Conservation (phyloP, 805 yeast species). For the Cyberlindnera sargentensis region DNA sequence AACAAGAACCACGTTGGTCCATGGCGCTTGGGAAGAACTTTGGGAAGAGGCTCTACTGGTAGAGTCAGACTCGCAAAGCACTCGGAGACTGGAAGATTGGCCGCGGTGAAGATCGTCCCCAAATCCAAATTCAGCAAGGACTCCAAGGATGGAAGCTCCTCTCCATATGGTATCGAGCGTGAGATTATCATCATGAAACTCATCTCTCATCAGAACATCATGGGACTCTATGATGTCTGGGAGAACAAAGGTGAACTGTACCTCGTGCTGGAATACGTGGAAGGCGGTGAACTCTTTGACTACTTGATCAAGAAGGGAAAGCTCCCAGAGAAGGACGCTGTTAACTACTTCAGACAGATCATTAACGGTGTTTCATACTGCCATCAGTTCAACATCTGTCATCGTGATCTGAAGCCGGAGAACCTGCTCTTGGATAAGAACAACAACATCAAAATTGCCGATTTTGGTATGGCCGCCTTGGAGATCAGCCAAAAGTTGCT, state of each 20-base stretch:
- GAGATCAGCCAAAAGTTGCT: slow-evolving; percentile 75
- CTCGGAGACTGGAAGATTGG: slow-evolving; percentile 74
- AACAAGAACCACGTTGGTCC: slow-evolving; percentile 60
- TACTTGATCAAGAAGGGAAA: slow-evolving; percentile 83
- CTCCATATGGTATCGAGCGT: slow-evolving; percentile 81
- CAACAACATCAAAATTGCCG: slow-evolving; percentile 91
- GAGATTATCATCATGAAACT: slow-evolving; percentile 83
- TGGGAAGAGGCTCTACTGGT: slow-evolving; percentile 96
- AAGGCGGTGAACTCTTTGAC: slow-evolving; percentile 95
- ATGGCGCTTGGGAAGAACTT: slow-evolving; percentile 91
- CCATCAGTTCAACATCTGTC: slow-evolving; percentile 82
- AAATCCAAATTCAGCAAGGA: slow-evolving; percentile 57
- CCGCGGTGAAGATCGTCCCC: slow-evolving; percentile 95
- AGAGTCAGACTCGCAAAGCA: slow-evolving; percentile 90
- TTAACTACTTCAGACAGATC: slow-evolving; percentile 81
- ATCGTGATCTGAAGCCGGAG: slow-evolving; percentile 82
- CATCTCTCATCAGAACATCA: slow-evolving; percentile 68
- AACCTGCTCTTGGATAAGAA: slow-evolving; percentile 73
- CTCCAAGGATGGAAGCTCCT: slow-evolving; percentile 33
- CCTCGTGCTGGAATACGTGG: slow-evolving; percentile 88
- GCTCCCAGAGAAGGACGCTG: slow-evolving; percentile 83
- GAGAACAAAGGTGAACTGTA: slow-evolving; percentile 78
- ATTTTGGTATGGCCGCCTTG: slow-evolving; percentile 98
- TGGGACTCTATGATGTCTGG: slow-evolving; percentile 81
- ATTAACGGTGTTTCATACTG: slow-evolving; percentile 78